phyloP scores from a whole-genome alignment of 495 filamentous ascomycete genomes.

The Daldinia concentrica region DNA sequence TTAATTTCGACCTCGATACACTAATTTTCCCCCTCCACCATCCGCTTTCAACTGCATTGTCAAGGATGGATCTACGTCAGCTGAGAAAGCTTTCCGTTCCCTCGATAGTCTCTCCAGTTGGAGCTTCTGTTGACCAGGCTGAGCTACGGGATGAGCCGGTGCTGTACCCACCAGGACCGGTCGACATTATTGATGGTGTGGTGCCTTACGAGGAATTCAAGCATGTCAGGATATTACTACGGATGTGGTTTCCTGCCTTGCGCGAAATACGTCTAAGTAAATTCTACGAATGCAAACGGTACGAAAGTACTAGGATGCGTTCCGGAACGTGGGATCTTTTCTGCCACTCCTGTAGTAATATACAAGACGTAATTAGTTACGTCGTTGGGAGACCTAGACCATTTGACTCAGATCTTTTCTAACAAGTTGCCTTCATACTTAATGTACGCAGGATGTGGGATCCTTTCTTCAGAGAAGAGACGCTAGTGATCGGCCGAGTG shows the following conservation, averaged over 20 bases:
- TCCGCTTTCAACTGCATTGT: too few relatives aligned
- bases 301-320: neutral
- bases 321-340: neutral
- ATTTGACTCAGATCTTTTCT: neutral
- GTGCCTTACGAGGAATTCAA: neutral
- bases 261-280: neutral
- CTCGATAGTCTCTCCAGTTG: too few relatives aligned
- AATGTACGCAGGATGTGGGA: neutral
- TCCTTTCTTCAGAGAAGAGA: conserved; percentile 11
- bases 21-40: too few relatives aligned
- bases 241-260: neutral
- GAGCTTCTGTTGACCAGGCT: too few relatives aligned
- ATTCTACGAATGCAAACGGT: neutral
- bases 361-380: too few relatives aligned
- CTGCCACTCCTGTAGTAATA: neutral
- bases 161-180: too few relatives aligned
- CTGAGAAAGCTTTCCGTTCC: too few relatives aligned
- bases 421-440: neutral
- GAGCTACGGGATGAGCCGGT: too few relatives aligned
- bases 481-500: conserved; percentile 19
- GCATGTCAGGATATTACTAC: neutral
- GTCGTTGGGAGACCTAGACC: neutral
- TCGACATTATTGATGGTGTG: neutral
- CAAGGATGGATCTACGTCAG: too few relatives aligned
- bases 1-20: too few relatives aligned